These are phyloP conservation scores for Marasmius fiardii DNA, from an alignment of 1,284 basidiomycete species.

Conservation along the genomic window DNA sequence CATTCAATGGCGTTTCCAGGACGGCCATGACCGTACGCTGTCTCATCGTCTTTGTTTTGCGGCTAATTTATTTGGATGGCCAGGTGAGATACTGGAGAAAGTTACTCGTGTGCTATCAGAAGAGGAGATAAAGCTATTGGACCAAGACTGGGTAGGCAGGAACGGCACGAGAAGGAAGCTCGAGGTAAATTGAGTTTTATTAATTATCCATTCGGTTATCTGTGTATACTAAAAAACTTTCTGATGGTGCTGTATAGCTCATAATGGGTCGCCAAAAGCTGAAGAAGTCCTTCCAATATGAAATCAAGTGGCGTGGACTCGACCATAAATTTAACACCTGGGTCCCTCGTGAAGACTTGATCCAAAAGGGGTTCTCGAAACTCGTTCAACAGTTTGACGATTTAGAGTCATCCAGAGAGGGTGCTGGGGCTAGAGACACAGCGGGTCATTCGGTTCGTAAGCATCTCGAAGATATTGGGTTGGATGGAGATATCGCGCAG, in stretches of 20 bases:
- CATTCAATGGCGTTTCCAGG: slow-evolving; percentile 99
- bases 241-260: slow-evolving; percentile 41
- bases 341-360: slow-evolving; percentile 87
- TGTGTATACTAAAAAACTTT: slow-evolving; percentile 8
- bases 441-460: slow-evolving; percentile 78
- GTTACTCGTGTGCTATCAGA: slow-evolving; percentile 86
- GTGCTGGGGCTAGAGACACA: slow-evolving; percentile 87
- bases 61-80: slow-evolving; percentile 13
- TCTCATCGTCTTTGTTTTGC: slow-evolving; percentile 12
- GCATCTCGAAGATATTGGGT: slow-evolving; percentile 90
- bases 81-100: slow-evolving; percentile 90
- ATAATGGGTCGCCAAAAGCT: slow-evolving; percentile 97
- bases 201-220: slow-evolving; percentile 3
- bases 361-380: slow-evolving; percentile 90
- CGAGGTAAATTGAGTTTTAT: slow-evolving; percentile 57
- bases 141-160: slow-evolving; percentile 88
- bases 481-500: slow-evolving; percentile 96
- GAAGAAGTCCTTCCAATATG: slow-evolving; percentile 95
- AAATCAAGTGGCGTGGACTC: slow-evolving; percentile 95
- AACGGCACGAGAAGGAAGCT: slow-evolving; percentile 91
- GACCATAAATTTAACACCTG: slow-evolving; percentile 94
- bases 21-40: slow-evolving; percentile 90
- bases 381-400: slow-evolving; percentile 96
- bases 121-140: slow-evolving; percentile 82
- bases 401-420: slow-evolving; percentile 92